Evolutionary conservation across 768 basidiomycete genomes (phyloP), one percentile per base, ranked within the genome.

Genomic region (Lanmaoa rubissima): DNA sequence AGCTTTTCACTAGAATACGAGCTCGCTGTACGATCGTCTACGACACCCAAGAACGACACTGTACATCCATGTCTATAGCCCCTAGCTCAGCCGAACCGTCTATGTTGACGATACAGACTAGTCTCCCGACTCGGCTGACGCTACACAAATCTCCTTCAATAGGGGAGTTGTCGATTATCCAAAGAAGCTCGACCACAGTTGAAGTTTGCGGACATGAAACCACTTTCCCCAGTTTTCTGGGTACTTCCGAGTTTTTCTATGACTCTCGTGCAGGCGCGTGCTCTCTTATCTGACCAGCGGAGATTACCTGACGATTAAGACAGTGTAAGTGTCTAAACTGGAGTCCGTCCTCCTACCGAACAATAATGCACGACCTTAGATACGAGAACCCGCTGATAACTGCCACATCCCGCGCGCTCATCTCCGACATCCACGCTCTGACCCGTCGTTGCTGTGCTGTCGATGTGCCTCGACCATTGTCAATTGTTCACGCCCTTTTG

Each of bases 371-470:
- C 34, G 31, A 31, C 31, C 38, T 36, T 59, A 88, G 86, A 64
- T 92, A 92, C 65, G 88, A 92, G 74, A 92, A 92, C 64, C 90
- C 90, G 4, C 69, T 88, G 59, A 67, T 92, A 40, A 90, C 88
- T 35, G 87, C 89, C 36, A 87, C 84, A 7, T 88, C 89, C 38
- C 83, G 87, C 49, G 78, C 81, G 41, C 76, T 89, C 48, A 88
- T 92, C 57, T 77, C 84, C 49, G 88, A 91, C 63, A 85, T 92
- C 19, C 82, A 88, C 62, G 69, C 77, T 28, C 75, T 90, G 46
- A 82, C 86, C 9, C 79, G 78, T 24, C 82, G 82, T 36, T 72
- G 88, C 40, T 82, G 83, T 54, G 72, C 78, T 6, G 68, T 92
- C 32, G 83, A 90, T 66, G 75, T 88, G 21, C 88, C 90, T n/a